A percentile compares a stretch with the other conserved stretches of the same genome.
phyloP scores from a whole-genome alignment of 345 rosid genomes.

The Alliaria petiolata region DNA sequence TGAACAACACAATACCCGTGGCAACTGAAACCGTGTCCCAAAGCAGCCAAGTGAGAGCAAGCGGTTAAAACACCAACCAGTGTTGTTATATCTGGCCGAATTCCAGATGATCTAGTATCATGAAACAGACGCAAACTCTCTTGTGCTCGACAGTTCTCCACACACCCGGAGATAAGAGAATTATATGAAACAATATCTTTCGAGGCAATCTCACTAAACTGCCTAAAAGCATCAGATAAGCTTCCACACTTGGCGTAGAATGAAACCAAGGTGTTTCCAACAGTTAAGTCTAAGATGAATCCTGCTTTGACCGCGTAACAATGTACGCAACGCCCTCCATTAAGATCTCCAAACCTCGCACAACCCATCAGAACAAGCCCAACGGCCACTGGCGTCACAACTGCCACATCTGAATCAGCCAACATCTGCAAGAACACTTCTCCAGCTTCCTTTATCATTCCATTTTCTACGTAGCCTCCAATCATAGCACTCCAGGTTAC shows the following conservation, averaged over 20 bases:
- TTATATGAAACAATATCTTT: conserved; percentile 47
- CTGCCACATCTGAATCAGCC: not conserved
- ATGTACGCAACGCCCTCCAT: conserved; percentile 45
- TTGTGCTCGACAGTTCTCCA: conserved; percentile 33
- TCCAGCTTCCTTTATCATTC: conserved; percentile 36
- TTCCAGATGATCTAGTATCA: conserved; percentile 34
- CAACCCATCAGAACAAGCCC: conserved; percentile 48
- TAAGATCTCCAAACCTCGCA: conserved; percentile 41
- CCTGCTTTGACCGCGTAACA: conserved; percentile 47
- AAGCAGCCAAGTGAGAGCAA: conserved; percentile 40
- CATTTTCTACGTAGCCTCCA: conserved; percentile 47
- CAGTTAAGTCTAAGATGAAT: conserved; percentile 37
- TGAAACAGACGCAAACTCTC: conserved; percentile 33
- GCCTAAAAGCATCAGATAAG: conserved; percentile 39
- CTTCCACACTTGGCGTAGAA: conserved; percentile 49
- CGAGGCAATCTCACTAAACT: conserved; percentile 37
- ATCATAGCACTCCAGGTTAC: conserved; percentile 60
- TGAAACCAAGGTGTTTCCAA: conserved; percentile 49
- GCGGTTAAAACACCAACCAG: conserved; percentile 40
- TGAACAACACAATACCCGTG: conserved; percentile 38
- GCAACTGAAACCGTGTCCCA: conserved; percentile 36
- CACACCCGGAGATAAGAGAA: conserved; percentile 42
- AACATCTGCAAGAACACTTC: conserved; percentile 39
- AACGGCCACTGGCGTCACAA: conserved; percentile 37
- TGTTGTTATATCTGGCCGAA: conserved; percentile 37